Evolutionary conservation across 352 stramenopile genomes (phyloP).

Genomic region (Phytophthora pisi): DNA sequence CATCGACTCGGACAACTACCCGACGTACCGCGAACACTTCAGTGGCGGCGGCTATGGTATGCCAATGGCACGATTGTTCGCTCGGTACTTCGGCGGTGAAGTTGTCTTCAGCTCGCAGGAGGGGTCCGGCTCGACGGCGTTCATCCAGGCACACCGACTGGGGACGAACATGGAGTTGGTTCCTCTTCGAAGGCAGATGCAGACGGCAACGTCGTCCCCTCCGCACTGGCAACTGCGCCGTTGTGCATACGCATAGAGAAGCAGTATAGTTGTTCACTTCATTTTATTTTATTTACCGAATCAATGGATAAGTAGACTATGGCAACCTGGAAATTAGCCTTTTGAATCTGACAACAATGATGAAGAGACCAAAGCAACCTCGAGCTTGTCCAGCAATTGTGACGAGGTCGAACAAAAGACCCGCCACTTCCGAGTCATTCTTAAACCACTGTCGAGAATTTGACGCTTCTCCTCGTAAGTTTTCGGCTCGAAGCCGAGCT

Average conservation of each 20-base stretch:
- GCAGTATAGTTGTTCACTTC: neutral
- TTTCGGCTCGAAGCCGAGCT: too few species aligned
- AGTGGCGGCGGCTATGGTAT: constrained; percentile 95
- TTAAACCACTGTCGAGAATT: too few species aligned
- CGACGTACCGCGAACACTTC: constrained; percentile 81
- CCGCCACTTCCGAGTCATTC: too few species aligned
- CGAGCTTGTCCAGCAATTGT: neutral
- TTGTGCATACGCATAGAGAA: neutral
- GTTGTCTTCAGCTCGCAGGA: constrained; percentile 98
- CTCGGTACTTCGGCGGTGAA: constrained; percentile 98
- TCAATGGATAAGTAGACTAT: constrained; percentile 23
- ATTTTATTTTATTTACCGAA: constrained; percentile 14
- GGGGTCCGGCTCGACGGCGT: constrained; percentile 95
- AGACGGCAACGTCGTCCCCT: constrained; percentile 5
- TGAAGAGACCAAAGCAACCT: too few species aligned
- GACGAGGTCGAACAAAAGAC: neutral
- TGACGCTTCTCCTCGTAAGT: too few species aligned
- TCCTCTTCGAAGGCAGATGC: constrained; percentile 28
- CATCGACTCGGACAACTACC: constrained; percentile 66
- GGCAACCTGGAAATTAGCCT: neutral
- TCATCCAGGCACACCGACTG: constrained; percentile 74
- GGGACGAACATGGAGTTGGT: constrained; percentile 72
- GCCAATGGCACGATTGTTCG: constrained; percentile 91
- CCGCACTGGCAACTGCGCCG: constrained; percentile 21
- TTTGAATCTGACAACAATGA: neutral